Percentiles rank a stretch among this genome's conserved stretches.
These are phyloP conservation scores for Physcomitrellopsis africana DNA, from an alignment of 225 moss, liverwort and hornwort species.

Conservation along the genomic window DNA sequence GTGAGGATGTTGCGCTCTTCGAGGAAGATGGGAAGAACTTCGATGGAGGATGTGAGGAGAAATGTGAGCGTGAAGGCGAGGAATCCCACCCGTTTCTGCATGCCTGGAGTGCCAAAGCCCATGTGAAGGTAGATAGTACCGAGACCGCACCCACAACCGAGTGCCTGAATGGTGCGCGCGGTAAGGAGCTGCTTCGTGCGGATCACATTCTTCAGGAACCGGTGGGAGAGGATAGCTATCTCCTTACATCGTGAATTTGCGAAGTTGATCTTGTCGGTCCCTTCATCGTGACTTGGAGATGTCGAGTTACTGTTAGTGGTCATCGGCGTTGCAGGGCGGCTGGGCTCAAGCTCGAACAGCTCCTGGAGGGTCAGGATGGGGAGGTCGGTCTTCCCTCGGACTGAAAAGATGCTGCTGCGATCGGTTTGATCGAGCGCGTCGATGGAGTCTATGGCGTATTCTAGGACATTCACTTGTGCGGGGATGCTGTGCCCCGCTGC, in stretches of 20 bases:
- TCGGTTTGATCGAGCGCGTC: slow-evolving; percentile 52
- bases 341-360: slow-evolving; percentile 55
- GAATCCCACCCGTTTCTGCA: slow-evolving; percentile 67
- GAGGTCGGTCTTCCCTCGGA: slow-evolving; percentile 48
- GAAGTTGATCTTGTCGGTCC: slow-evolving; percentile 33
- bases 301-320: slow-evolving; percentile 29
- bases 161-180: slow-evolving; percentile 45
- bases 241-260: slow-evolving; percentile 41
- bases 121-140: slow-evolving; percentile 46
- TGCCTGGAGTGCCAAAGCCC: slow-evolving; percentile 47
- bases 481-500: slow-evolving; percentile 64
- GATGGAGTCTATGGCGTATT: slow-evolving; percentile 70
- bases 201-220: slow-evolving; percentile 45
- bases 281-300: slow-evolving; percentile 13
- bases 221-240: slow-evolving; percentile 38
- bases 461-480: slow-evolving; percentile 60
- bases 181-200: slow-evolving; percentile 47
- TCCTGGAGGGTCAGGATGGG: slow-evolving; percentile 50
- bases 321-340: slow-evolving; percentile 25
- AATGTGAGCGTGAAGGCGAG: slow-evolving; percentile 73
- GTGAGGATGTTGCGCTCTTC: slow-evolving; percentile 77
- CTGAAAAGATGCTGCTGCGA: slow-evolving; percentile 51
- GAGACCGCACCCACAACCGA: no score
- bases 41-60: slow-evolving; percentile 74
- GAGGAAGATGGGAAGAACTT: slow-evolving; percentile 79